Evolutionary conservation across 2,329 filamentous ascomycete genomes (phyloP).

Genomic region (Septoria linicola): DNA sequence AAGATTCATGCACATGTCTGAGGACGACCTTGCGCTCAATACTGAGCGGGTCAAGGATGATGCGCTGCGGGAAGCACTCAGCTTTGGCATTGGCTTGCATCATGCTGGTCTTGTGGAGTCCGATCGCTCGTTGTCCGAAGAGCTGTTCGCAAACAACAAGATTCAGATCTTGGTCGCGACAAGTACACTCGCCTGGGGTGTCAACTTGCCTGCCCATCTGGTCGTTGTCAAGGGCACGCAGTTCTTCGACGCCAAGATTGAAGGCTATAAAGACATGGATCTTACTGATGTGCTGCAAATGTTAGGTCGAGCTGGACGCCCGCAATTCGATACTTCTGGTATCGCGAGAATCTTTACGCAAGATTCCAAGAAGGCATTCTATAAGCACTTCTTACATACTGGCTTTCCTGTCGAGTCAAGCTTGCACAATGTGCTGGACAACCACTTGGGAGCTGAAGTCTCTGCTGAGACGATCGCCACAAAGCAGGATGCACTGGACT

Average conservation of each 20-base stretch:
- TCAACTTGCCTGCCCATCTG: conserved; percentile 91
- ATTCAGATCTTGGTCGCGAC: conserved; percentile 96
- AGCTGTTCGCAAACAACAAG: conserved; percentile 95
- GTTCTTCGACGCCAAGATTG: conserved; percentile 95
- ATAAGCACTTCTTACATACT: conserved; percentile 98
- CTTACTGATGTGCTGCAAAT: conserved; percentile 97
- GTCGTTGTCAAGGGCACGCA: conserved; percentile 98
- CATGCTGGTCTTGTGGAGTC: conserved; percentile 96
- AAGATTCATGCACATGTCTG: conserved; percentile 88
- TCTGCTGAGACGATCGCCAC: conserved; percentile 89
- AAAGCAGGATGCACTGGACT: conserved; percentile 96
- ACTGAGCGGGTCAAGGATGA: conserved; percentile 91
- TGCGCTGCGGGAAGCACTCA: conserved; percentile 86
- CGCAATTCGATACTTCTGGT: conserved; percentile 93
- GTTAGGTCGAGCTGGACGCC: conserved; percentile 90
- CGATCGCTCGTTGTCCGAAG: conserved; percentile 86
- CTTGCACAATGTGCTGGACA: conserved; percentile 91
- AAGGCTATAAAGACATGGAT: conserved; percentile 98
- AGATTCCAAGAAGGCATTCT: conserved; percentile 96
- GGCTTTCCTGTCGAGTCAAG: conserved; percentile 97
- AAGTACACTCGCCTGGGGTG: conserved; percentile 95
- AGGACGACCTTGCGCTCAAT: conserved; percentile 87
- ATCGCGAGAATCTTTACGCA: conserved; percentile 98
- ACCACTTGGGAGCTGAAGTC: conserved; percentile 93
- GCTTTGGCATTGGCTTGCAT: conserved; percentile 94